Evolutionary conservation across 2,329 filamentous ascomycete genomes (phyloP).

Genomic region (Cercospora zeina): DNA sequence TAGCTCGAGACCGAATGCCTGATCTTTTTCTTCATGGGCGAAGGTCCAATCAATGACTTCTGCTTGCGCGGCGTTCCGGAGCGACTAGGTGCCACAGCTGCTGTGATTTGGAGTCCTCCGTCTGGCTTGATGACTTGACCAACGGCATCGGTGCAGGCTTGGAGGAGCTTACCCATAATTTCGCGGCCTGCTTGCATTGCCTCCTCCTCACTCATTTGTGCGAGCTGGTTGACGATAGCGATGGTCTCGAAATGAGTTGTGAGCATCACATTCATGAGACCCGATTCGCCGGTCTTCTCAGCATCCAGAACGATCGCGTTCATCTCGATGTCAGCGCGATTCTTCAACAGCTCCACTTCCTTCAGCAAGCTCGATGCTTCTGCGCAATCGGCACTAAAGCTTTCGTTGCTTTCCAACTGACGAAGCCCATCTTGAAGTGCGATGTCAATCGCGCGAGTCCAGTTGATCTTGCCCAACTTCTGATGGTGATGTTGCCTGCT

Average conservation of each 20-base stretch:
- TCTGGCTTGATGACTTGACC: constrained; percentile 90
- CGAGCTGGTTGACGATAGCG: constrained; percentile 75
- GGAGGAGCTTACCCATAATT: constrained; percentile 74
- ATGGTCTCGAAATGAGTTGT: constrained; percentile 91
- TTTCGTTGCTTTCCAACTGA: constrained; percentile 71
- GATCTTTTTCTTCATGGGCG: constrained; percentile 51
- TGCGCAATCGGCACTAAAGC: constrained; percentile 59
- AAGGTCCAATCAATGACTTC: constrained; percentile 54
- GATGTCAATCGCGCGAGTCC: constrained; percentile 84
- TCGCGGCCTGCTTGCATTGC: constrained; percentile 77
- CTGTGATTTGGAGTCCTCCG: constrained; percentile 61
- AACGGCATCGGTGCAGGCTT: constrained; percentile 70
- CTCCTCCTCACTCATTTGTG: constrained; percentile 78
- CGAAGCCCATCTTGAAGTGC: constrained; percentile 81
- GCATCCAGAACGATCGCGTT: constrained; percentile 76
- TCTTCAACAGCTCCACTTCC: constrained; percentile 83
- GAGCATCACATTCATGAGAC: constrained; percentile 77
- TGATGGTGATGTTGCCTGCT: constrained; percentile 91
- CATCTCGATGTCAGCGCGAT: constrained; percentile 77
- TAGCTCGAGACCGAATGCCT: constrained; percentile 27
- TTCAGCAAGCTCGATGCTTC: constrained; percentile 70
- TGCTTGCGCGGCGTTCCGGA: constrained; percentile 74
- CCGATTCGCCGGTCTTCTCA: constrained; percentile 76
- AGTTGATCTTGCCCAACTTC: constrained; percentile 73
- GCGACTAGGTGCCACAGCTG: constrained; percentile 69